phyloP scores from a whole-genome alignment of 2,329 filamentous ascomycete genomes.

The Monilinia laxa region DNA sequence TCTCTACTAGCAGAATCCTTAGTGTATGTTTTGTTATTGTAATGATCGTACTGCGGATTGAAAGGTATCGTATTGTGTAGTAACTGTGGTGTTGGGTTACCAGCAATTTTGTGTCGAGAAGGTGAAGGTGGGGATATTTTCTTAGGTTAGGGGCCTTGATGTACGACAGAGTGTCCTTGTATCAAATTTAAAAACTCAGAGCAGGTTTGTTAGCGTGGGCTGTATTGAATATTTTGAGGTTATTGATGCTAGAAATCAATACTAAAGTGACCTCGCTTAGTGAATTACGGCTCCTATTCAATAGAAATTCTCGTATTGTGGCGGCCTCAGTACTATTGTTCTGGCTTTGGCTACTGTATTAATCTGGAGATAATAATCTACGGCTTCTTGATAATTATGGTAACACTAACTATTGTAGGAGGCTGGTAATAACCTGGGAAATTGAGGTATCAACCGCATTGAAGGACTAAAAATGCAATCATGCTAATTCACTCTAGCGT shows the following conservation, averaged over 20 bases:
- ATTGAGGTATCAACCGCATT: too few species aligned
- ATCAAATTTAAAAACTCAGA: background rate
- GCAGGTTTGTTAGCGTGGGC: background rate
- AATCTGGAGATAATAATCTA: too few species aligned
- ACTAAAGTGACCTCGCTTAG: background rate
- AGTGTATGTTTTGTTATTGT: background rate
- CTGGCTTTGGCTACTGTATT: background rate
- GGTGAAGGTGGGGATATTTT: background rate
- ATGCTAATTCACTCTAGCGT: too few species aligned
- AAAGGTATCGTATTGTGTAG: background rate
- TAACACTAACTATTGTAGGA: background rate
- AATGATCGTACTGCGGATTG: background rate
- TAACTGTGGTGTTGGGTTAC: background rate
- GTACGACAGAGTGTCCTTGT: background rate
- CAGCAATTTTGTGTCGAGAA: background rate
- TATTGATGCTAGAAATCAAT: background rate
- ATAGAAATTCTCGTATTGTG: background rate
- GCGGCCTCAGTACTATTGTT: background rate
- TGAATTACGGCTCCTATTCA: background rate
- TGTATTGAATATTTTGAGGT: constrained; percentile 10
- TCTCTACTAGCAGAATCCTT: background rate
- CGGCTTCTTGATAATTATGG: background rate
- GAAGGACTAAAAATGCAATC: background rate
- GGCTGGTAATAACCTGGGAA: background rate
- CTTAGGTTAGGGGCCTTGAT: too few species aligned